Evolutionary conservation across 306 rosid genomes (phyloP).

Genomic region (Luffa aegyptiaca): DNA sequence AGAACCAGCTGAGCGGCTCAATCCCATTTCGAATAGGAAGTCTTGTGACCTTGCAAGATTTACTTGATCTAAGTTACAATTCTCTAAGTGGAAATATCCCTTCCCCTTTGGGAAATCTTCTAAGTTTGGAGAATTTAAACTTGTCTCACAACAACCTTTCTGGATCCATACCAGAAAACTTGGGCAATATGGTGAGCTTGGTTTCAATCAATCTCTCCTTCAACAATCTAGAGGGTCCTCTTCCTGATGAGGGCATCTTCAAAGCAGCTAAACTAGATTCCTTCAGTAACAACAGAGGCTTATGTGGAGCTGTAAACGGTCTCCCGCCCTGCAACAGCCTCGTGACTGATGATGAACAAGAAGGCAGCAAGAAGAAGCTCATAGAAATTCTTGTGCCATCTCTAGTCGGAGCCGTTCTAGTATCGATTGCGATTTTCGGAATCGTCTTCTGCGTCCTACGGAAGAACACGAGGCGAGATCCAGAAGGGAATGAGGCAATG

Average conservation of each 20-base stretch:
- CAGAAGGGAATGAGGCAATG: not conserved
- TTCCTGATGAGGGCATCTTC: slow-evolving; percentile 29
- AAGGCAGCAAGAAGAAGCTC: slow-evolving; percentile 13
- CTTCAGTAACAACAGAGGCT: slow-evolving; percentile 30
- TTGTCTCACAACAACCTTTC: slow-evolving; percentile 39
- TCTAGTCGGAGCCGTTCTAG: slow-evolving; percentile 15
- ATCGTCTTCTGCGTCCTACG: not conserved
- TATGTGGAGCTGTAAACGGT: slow-evolving; percentile 24
- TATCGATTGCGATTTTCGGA: slow-evolving; percentile 8
- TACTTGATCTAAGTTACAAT: slow-evolving; percentile 43
- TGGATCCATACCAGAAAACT: slow-evolving; percentile 29
- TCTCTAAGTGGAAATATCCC: slow-evolving; percentile 39
- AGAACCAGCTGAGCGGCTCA: slow-evolving; percentile 29
- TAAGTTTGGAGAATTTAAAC: slow-evolving; percentile 32
- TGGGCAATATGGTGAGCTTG: slow-evolving; percentile 32
- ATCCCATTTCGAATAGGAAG: slow-evolving; percentile 41
- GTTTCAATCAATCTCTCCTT: slow-evolving; percentile 30
- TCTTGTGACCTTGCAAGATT: slow-evolving; percentile 24
- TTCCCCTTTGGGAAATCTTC: slow-evolving; percentile 21
- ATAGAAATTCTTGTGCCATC: slow-evolving; percentile 18
- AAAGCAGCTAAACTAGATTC: slow-evolving; percentile 15
- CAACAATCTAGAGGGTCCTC: slow-evolving; percentile 37
- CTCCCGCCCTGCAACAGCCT: slow-evolving; percentile 19
- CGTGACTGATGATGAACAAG: not conserved
- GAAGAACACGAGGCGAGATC: slow-evolving; percentile 10